These are phyloP conservation scores for Flaveria bidentis DNA, from an alignment of 129 eudicot genomes.

Conservation along the genomic window DNA sequence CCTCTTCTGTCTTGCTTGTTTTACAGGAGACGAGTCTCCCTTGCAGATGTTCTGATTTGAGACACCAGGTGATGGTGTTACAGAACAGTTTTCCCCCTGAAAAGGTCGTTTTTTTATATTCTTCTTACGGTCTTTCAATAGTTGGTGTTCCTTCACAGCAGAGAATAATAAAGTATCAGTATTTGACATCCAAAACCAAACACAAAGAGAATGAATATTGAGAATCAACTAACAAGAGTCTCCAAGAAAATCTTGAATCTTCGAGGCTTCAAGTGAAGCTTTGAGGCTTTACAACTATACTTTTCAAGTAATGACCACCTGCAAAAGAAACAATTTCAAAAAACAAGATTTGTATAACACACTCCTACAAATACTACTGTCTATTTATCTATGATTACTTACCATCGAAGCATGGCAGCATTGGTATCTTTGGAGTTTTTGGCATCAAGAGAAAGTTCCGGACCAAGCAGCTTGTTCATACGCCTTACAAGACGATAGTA, in stretches of 20 bases:
- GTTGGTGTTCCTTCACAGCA: conserved; percentile 72
- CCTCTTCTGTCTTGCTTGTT: conserved; percentile 53
- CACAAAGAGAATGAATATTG: not conserved
- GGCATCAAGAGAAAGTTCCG: conserved; percentile 87
- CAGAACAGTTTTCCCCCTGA: conserved; percentile 61
- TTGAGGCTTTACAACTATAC: conserved; percentile 91
- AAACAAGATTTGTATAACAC: not conserved
- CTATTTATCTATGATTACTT: conserved; percentile 19
- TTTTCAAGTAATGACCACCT: conserved; percentile 97
- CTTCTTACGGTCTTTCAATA: conserved; percentile 77
- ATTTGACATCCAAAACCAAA: not conserved
- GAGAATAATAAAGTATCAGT: conserved; percentile 19
- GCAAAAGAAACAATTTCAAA: conserved; percentile 21
- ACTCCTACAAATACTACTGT: not conserved
- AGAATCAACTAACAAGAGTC: conserved; percentile 64
- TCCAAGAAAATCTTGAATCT: conserved; percentile 79
- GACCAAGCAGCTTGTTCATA: conserved; percentile 92
- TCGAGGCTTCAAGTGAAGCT: conserved; percentile 95
- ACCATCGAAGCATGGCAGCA: conserved; percentile 98
- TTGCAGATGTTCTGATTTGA: conserved; percentile 53
- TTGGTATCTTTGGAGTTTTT: conserved; percentile 87
- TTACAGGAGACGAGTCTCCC: conserved; percentile 49
- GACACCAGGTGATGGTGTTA: conserved; percentile 39
- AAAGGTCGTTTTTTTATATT: conserved; percentile 48
- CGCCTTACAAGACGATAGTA: conserved; percentile 94